phyloP scores from a whole-genome alignment of 768 basidiomycete species.

The Suillus americanus region DNA sequence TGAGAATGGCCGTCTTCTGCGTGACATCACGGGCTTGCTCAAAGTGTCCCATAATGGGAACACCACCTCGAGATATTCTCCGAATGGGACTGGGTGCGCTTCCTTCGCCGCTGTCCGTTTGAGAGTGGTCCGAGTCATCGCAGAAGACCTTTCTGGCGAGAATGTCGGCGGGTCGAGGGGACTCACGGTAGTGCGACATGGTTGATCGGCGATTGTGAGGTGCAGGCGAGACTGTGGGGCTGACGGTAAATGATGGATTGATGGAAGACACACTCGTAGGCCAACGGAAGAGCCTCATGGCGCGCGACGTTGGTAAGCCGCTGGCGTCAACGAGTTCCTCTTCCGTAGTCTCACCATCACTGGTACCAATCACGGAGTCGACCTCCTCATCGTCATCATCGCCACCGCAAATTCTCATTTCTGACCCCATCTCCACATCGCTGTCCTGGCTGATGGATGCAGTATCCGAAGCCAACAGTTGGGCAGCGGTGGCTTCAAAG shows the following conservation, averaged over 20 bases:
- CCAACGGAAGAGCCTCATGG: slow-evolving; percentile 69
- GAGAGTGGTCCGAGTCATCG: slow-evolving; percentile 43
- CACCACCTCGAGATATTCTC: slow-evolving; percentile 15
- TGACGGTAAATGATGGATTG: slow-evolving; percentile 75
- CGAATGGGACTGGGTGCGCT: slow-evolving; percentile 26
- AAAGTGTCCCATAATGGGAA: slow-evolving; percentile 42
- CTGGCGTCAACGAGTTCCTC: slow-evolving; percentile 80
- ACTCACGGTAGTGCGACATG: slow-evolving; percentile 32
- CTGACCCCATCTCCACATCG: slow-evolving; percentile 46
- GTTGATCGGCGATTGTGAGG: slow-evolving; percentile 32
- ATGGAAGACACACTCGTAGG: slow-evolving; percentile 64
- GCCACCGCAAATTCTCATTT: slow-evolving; percentile 21
- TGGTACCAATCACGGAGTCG: slow-evolving; percentile 49
- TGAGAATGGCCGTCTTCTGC: slow-evolving; percentile 27
- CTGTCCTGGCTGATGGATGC: slow-evolving; percentile 50
- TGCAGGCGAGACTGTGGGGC: slow-evolving; percentile 49
- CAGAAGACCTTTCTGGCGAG: slow-evolving; percentile 60
- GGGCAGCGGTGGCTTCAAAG: slow-evolving; percentile 63
- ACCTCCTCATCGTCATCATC: slow-evolving; percentile 39
- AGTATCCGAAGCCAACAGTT: slow-evolving; percentile 48
- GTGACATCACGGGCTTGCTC: slow-evolving; percentile 14
- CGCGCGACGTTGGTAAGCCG: slow-evolving; percentile 71
- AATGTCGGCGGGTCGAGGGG: slow-evolving; percentile 68
- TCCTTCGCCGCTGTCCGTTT: slow-evolving; percentile 36
- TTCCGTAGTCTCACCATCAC: slow-evolving; percentile 78